phyloP scores from a whole-genome alignment of 2,329 filamentous ascomycete genomes.

The Talaromyces sp. region DNA sequence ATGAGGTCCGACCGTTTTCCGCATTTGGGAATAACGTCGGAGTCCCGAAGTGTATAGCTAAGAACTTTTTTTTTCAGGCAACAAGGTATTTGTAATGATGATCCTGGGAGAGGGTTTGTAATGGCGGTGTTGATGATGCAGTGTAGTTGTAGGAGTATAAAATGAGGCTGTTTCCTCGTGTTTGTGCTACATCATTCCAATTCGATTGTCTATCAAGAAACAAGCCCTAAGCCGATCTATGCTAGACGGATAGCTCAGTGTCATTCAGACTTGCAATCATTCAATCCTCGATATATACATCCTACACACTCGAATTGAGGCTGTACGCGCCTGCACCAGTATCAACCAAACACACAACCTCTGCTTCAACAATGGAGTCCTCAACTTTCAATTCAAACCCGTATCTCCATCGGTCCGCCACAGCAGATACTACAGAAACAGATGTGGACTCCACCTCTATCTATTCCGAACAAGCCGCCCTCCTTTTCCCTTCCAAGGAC shows the following conservation, averaged over 20 bases:
- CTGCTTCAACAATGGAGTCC: neutral
- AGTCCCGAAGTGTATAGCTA: neutral
- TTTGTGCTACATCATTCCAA: neutral
- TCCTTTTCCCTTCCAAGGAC: conserved; percentile 20
- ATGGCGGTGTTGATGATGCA: neutral
- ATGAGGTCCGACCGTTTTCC: neutral
- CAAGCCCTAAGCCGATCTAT: neutral
- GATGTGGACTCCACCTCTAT: conserved; percentile 9
- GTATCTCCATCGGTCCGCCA: neutral
- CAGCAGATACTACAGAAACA: neutral
- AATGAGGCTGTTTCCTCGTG: neutral
- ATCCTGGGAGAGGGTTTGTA: neutral
- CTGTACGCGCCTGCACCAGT: neutral
- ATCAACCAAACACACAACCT: neutral
- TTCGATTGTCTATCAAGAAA: neutral
- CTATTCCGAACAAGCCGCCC: conserved; percentile 11
- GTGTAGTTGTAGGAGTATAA: neutral
- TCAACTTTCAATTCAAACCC: neutral
- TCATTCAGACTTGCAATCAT: neutral
- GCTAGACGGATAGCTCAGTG: neutral
- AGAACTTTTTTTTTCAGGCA: neutral
- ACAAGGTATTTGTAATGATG: neutral
- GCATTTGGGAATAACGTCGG: neutral
- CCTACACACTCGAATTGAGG: neutral
- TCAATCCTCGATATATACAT: neutral